Base-by-base conservation (phyloP, 1,284 basidiomycete species). In the Trametes versicolor region DNA sequence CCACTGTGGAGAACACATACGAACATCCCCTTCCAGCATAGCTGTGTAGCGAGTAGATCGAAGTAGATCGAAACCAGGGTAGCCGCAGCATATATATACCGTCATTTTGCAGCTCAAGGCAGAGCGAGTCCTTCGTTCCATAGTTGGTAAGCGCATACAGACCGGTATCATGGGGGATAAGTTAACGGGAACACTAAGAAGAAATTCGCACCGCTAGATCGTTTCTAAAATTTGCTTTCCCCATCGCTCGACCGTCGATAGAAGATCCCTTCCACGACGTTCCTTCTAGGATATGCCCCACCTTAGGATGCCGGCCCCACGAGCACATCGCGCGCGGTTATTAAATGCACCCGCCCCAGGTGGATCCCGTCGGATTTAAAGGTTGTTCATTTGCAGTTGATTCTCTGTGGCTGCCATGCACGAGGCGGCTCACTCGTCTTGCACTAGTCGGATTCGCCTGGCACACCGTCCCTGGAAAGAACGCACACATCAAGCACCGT, bases 391-490 rank as follows among this genome's bases (percentile, higher is more conserved):
- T 43, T 13, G 41, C 41, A 17, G 41, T 43, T 17, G 41, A 17
- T n/a, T n/a, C 17, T 1, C 41, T 29, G 19, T 29, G 19, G 45
- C 39, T 13, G 13, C 57, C 1, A 23, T 5, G 17, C 27, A 43
- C 13, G 23, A 23, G 21, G 54, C 41, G 5, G 41, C 41, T 19
- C 41, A 17, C 6, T 4, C 4, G 4, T 7, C 41, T 17, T 13
- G 41, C 41, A 12, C 45, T 21, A 23, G 45, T 21, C 45, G 21
- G 21, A 52, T 36, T 62, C 56, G 47, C 56, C 60, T 47, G 53
- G n/a, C 34, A 69, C 67, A 45, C 64, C 67, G 27, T 62, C 60
- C 67, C 67, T 69, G 48, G 55, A 39, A 50, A 50, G 37, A 62
- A 49, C 19, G 47, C 25, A 54, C 47, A 19, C n/a, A 55, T 69